Percentiles rank a stretch among this genome's conserved stretches.
Conservation (phyloP, 1,284 basidiomycete genomes). For the Ceratobasidium sp. region DNA sequence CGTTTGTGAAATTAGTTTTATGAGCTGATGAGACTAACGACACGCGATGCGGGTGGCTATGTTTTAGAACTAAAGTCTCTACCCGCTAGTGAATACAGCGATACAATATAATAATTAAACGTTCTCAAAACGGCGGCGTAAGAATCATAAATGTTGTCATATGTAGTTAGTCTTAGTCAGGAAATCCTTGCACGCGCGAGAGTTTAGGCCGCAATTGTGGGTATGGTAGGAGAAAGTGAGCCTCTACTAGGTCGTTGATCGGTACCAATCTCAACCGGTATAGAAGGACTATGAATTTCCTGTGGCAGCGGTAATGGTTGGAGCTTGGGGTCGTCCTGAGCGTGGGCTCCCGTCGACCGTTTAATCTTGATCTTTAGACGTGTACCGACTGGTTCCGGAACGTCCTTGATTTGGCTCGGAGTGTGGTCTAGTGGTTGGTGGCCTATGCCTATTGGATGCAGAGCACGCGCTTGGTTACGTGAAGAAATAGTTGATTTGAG, state of each 20-base stretch:
- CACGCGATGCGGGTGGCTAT: neutral
- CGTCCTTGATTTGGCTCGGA: constrained; percentile 2
- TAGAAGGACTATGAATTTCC: neutral
- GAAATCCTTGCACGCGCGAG: neutral
- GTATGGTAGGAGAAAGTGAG: constrained; percentile 1
- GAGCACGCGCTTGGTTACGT: neutral
- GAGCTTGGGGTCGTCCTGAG: neutral
- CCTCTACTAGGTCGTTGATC: constrained; percentile 8
- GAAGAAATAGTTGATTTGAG: neutral
- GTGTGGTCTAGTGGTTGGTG: neutral
- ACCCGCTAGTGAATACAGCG: constrained; percentile 5
- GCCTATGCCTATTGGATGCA: neutral
- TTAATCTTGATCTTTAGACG: constrained; percentile 31
- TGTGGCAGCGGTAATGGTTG: constrained; percentile 17
- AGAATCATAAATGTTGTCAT: neutral
- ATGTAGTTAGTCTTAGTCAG: neutral
- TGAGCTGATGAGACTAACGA: constrained; percentile 1
- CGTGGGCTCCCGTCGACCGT: neutral
- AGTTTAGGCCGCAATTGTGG: constrained; percentile 22
- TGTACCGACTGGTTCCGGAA: neutral
- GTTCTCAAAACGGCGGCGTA: neutral
- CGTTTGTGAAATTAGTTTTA: constrained; percentile 10
- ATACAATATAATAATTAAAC: constrained; percentile 39
- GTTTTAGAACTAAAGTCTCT: constrained; percentile 15
- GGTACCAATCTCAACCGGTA: neutral